These are phyloP conservation scores for Westerdykella sp. DNA, from an alignment of 2,329 filamentous ascomycete genomes.

Conservation along the genomic window DNA sequence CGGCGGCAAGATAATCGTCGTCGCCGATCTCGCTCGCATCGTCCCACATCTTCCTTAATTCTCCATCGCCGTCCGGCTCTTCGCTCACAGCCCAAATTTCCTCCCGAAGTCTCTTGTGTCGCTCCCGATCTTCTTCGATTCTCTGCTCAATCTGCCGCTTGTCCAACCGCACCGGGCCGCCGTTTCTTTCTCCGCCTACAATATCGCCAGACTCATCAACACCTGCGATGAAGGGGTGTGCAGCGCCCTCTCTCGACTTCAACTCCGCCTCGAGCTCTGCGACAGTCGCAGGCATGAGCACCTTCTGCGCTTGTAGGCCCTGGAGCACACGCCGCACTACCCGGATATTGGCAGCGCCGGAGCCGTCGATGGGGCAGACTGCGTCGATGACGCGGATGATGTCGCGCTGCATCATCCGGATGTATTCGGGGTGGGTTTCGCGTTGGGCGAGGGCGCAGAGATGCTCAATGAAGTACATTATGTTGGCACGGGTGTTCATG, in stretches of 20 bases:
- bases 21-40: slow-evolving; percentile 81
- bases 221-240: slow-evolving; percentile 19
- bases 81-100: slow-evolving; percentile 79
- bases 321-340: slow-evolving; percentile 78
- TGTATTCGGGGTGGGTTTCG: slow-evolving; percentile 71
- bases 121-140: slow-evolving; percentile 92
- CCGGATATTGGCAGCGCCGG: slow-evolving; percentile 87
- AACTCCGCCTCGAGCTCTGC: slow-evolving; percentile 76
- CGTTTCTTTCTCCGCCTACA: slow-evolving; percentile 22
- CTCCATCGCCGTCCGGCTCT: slow-evolving; percentile 57
- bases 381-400: slow-evolving; percentile 87
- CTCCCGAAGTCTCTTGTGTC: slow-evolving; percentile 86
- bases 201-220: slow-evolving; percentile 13
- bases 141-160: slow-evolving; percentile 89
- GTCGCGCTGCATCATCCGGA: slow-evolving; percentile 91
- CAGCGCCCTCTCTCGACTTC: slow-evolving; percentile 62
- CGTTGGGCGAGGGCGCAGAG: slow-evolving; percentile 80
- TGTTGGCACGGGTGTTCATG: slow-evolving; percentile 96
- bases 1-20: slow-evolving; percentile 71
- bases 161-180: slow-evolving; percentile 52
- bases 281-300: slow-evolving; percentile 69
- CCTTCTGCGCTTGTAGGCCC: slow-evolving; percentile 62
- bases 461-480: slow-evolving; percentile 98
- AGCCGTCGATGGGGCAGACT: slow-evolving; percentile 79
- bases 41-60: slow-evolving; percentile 78